A percentile compares a stretch with the other conserved stretches of the same genome.
Conservation (phyloP, 2,329 filamentous ascomycete species). For the Paecilomyces formosus region DNA sequence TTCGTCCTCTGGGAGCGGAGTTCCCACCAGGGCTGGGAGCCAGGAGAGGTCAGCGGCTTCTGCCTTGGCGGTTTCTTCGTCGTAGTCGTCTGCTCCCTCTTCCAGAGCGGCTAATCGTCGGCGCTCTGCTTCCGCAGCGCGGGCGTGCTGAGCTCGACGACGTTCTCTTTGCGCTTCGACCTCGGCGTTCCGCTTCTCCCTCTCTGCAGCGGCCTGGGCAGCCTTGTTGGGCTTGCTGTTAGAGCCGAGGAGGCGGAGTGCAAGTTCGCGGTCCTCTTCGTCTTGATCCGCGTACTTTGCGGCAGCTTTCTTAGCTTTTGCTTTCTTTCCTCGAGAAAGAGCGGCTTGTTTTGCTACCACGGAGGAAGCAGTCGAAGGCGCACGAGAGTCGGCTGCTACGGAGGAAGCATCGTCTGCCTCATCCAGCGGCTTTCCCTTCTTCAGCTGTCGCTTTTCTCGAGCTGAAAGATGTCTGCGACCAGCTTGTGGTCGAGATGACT, state of each 20-base stretch:
- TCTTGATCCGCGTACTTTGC: conserved; percentile 91
- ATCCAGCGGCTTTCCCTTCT: conserved; percentile 21
- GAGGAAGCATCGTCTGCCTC: conserved; percentile 9
- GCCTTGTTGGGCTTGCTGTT: conserved; percentile 51
- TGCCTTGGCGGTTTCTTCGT: conserved; percentile 44
- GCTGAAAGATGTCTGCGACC: conserved; percentile 24
- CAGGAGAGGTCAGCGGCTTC: conserved; percentile 49
- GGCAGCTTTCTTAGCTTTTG: conserved; percentile 80
- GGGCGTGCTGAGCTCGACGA: conserved; percentile 70
- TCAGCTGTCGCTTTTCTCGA: conserved; percentile 37
- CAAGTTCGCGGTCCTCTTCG: conserved; percentile 79
- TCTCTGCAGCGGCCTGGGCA: conserved; percentile 51
- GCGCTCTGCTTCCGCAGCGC: conserved; percentile 54
- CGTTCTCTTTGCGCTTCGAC: conserved; percentile 64
- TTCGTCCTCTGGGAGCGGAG: conserved; percentile 73
- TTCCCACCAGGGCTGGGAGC: conserved; percentile 62
- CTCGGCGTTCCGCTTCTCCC: conserved; percentile 64
- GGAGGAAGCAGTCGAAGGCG: conserved; percentile 14
- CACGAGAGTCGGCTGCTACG: conserved; percentile 8
- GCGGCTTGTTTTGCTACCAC: conserved; percentile 9
- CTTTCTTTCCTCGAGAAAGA: conserved; percentile 61
- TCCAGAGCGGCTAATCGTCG: conserved; percentile 62
- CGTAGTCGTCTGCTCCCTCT: conserved; percentile 52
- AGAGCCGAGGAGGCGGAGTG: conserved; percentile 82
- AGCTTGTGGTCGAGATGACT: conserved; percentile 7